Evolutionary conservation across 176 grass and related monocot genomes (phyloP).

Genomic region (Elaeis guineensis): DNA sequence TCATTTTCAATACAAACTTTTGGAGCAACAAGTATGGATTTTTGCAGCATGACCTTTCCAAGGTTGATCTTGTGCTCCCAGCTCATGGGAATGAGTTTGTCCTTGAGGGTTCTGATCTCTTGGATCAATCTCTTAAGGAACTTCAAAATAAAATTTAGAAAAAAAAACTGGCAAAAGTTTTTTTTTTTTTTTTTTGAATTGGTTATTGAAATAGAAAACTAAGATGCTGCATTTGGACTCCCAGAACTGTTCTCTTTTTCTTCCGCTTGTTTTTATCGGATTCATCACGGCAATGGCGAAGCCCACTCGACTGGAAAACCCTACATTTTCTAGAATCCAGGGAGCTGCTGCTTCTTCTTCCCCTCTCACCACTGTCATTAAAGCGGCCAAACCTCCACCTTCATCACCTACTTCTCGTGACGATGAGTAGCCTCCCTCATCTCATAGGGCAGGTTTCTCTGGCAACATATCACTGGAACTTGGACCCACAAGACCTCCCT

Average conservation of each 20-base stretch:
- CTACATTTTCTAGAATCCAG: slow-evolving; percentile 6
- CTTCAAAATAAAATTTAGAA: neutral
- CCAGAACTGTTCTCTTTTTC: neutral
- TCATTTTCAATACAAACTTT: no score
- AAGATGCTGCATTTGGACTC: no score
- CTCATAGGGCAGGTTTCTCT: slow-evolving; percentile 6
- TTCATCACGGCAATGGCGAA: slow-evolving; percentile 23
- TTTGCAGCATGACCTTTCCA: slow-evolving; percentile 79
- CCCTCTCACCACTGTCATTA: slow-evolving; percentile 33
- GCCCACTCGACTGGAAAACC: no score
- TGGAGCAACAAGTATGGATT: slow-evolving; percentile 93
- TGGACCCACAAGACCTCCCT: slow-evolving; percentile 15
- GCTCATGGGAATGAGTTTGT: slow-evolving; percentile 84
- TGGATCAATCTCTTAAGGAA: slow-evolving; percentile 58
- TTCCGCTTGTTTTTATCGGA: slow-evolving; percentile 26
- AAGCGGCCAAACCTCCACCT: slow-evolving; percentile 32
- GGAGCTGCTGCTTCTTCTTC: slow-evolving; percentile 46
- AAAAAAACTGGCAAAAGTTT: no score
- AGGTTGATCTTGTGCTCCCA: slow-evolving; percentile 72
- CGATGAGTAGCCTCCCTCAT: slow-evolving; percentile 36
- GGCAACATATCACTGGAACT: slow-evolving; percentile 27
- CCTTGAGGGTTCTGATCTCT: slow-evolving; percentile 79
- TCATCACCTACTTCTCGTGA: slow-evolving; percentile 18
- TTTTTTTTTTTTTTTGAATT: no score
- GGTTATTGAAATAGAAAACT: no score